Evolutionary conservation across 306 rosid genomes (phyloP).

Genomic region (Casuarina equisetifolia): DNA sequence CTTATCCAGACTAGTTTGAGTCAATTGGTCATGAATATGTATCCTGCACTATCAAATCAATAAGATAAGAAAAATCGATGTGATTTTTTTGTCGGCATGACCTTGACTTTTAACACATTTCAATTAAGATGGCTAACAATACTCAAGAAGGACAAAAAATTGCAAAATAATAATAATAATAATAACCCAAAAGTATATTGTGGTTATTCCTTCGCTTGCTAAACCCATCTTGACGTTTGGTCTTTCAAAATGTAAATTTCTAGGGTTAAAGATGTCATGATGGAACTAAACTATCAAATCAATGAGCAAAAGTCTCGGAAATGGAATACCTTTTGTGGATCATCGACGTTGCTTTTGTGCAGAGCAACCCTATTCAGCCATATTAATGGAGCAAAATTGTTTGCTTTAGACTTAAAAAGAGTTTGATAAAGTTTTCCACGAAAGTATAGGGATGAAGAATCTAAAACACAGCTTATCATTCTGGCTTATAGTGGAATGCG

Average conservation of each 20-base stretch:
- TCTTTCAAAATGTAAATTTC: background rate
- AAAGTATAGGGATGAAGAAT: constrained; percentile 5
- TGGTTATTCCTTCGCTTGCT: no score
- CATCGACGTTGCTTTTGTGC: background rate
- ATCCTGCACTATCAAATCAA: background rate
- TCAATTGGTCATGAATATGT: background rate
- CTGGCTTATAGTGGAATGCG: constrained; percentile 32
- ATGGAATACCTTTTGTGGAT: background rate
- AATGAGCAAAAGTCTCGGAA: background rate
- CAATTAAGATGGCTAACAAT: no score
- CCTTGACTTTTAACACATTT: no score
- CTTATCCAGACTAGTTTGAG: background rate
- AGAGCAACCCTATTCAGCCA: background rate
- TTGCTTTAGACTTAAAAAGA: background rate
- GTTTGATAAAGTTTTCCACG: background rate
- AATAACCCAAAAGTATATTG: no score
- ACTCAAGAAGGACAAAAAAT: no score
- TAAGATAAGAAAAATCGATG: no score
- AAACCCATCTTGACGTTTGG: background rate
- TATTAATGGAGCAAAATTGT: background rate
- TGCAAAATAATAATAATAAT: no score
- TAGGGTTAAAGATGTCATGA: background rate
- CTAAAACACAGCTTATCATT: constrained; percentile 17
- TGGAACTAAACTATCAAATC: background rate
- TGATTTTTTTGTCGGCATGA: no score